phyloP scores from a whole-genome alignment of 2,329 filamentous ascomycete genomes.

The Ceratocystis ficicola region DNA sequence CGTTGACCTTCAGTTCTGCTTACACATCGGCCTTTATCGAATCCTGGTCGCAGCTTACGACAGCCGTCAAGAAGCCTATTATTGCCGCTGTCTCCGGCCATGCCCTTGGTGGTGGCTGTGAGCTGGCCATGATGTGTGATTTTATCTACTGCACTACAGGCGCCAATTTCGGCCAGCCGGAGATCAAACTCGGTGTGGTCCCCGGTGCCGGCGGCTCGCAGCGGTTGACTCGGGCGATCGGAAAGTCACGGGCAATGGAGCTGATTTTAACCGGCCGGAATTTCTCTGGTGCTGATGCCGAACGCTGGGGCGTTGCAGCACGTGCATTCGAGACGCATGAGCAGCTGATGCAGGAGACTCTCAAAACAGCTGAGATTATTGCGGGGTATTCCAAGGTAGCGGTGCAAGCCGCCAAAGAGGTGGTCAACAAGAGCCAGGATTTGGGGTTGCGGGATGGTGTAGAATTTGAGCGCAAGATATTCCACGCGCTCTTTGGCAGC shows the following conservation, averaged over 20 bases:
- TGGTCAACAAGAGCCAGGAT: slow-evolving; percentile 98
- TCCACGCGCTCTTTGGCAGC: slow-evolving; percentile 86
- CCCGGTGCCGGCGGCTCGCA: slow-evolving; percentile 88
- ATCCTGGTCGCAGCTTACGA: slow-evolving; percentile 78
- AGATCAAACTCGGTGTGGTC: slow-evolving; percentile 88
- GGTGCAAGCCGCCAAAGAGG: slow-evolving; percentile 83
- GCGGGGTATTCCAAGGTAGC: slow-evolving; percentile 78
- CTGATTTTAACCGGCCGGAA: slow-evolving; percentile 75
- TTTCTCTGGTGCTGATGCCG: slow-evolving; percentile 74
- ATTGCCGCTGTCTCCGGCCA: slow-evolving; percentile 91
- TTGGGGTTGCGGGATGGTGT: slow-evolving; percentile 76
- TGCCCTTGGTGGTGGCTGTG: slow-evolving; percentile 87
- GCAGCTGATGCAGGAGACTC: slow-evolving; percentile 65
- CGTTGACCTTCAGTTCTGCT: slow-evolving; percentile 74
- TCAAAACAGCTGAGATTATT: slow-evolving; percentile 80
- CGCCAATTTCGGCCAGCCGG: slow-evolving; percentile 91
- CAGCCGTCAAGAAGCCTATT: slow-evolving; percentile 79
- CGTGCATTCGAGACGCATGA: slow-evolving; percentile 69
- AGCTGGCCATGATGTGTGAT: slow-evolving; percentile 95
- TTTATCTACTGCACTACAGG: slow-evolving; percentile 77
- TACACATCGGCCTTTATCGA: slow-evolving; percentile 92
- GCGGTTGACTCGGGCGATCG: slow-evolving; percentile 68
- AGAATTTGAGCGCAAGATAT: slow-evolving; percentile 85
- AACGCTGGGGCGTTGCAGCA: slow-evolving; percentile 80
- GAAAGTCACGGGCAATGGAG: slow-evolving; percentile 83